phyloP scores from a whole-genome alignment of 1,284 basidiomycete species.

The Limonomyces culmigenus region DNA sequence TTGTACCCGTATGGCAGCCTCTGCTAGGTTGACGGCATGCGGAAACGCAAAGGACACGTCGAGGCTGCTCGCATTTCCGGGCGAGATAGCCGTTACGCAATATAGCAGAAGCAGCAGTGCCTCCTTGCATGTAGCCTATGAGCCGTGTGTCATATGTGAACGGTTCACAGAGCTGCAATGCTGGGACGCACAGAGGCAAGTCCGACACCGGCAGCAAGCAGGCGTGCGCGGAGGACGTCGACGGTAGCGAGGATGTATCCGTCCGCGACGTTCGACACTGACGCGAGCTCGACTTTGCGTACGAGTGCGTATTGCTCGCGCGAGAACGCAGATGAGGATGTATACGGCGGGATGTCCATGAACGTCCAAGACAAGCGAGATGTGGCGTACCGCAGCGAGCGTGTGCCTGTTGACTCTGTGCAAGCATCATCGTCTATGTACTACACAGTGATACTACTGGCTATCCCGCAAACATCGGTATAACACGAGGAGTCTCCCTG shows the following conservation, averaged over 20 bases:
- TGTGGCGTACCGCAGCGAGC: too few species aligned
- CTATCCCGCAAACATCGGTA: too few species aligned
- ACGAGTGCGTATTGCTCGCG: constrained; percentile 58
- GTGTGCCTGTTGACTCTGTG: too few species aligned
- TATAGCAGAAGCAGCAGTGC: constrained; percentile 49
- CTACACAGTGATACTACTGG: too few species aligned
- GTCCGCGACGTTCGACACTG: constrained; percentile 36
- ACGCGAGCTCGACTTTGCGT: constrained; percentile 44
- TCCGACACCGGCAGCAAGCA: constrained; percentile 27
- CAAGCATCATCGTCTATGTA: too few species aligned
- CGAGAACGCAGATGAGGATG: constrained; percentile 57
- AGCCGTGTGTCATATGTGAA: too few species aligned
- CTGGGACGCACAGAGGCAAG: constrained; percentile 34
- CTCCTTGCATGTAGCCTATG: constrained; percentile 44
- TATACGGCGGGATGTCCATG: too few species aligned
- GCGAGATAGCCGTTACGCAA: constrained; percentile 35
- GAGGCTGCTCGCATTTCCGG: constrained; percentile 24
- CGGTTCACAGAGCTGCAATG: too few species aligned
- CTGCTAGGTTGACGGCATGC: constrained; percentile 56
- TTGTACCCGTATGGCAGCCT: constrained; percentile 36
- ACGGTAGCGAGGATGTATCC: constrained; percentile 39
- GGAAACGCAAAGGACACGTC: constrained; percentile 41
- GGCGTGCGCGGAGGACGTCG: constrained; percentile 29
- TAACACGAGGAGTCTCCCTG: too few species aligned
- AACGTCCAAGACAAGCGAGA: too few species aligned